A percentile compares a stretch with the other conserved stretches of the same genome.
Conservation (phyloP, 805 yeast species). For the Candida vartiovaarae region DNA sequence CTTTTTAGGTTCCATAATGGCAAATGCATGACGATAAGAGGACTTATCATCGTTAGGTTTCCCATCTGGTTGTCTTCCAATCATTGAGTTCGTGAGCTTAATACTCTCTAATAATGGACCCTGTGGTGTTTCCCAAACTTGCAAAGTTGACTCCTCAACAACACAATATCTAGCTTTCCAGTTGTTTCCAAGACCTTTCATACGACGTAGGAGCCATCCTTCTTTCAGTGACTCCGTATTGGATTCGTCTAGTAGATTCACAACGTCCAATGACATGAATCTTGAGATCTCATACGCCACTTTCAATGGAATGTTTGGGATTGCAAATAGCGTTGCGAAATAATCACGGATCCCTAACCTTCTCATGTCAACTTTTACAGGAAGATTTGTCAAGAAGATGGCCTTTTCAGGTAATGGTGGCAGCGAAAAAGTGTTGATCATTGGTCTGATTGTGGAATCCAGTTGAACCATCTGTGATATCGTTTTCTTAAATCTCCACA, state of each 20-base stretch:
- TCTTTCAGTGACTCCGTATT: constrained; percentile 49
- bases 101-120: constrained; percentile 50
- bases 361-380: constrained; percentile 58
- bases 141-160: constrained; percentile 51
- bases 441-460: constrained; percentile 51
- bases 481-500: constrained; percentile 69
- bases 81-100: constrained; percentile 41
- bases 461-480: constrained; percentile 52
- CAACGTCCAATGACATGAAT: constrained; percentile 61
- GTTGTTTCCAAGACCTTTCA: constrained; percentile 52
- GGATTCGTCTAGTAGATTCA: constrained; percentile 48
- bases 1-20: constrained; percentile 41
- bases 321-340: constrained; percentile 46
- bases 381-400: constrained; percentile 51
- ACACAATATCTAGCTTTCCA: constrained; percentile 72
- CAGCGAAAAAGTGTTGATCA: constrained; percentile 39
- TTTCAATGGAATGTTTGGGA: constrained; percentile 51
- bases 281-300: constrained; percentile 49
- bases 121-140: constrained; percentile 49
- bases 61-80: constrained; percentile 42
- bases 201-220: constrained; percentile 57
- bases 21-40: constrained; percentile 51
- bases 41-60: constrained; percentile 22
- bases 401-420: constrained; percentile 61
- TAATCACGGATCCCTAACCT: constrained; percentile 49